Evolutionary conservation across 768 basidiomycete genomes (phyloP).

Genomic region (Russula earlei): DNA sequence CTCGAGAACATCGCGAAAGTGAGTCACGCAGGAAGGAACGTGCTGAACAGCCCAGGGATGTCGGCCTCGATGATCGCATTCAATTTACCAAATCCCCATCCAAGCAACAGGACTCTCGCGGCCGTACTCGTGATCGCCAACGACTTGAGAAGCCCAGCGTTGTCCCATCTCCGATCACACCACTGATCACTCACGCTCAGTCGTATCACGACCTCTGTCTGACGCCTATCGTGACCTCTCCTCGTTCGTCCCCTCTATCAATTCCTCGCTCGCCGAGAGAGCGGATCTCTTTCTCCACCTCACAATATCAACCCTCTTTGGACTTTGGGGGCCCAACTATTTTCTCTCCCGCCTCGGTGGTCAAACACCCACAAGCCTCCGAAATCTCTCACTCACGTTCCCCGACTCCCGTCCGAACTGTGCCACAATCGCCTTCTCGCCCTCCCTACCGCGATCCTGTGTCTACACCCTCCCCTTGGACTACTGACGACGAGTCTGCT

Average conservation of each 20-base stretch:
- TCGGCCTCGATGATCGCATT: slow-evolving; percentile 36
- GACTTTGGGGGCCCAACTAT: slow-evolving; percentile 1
- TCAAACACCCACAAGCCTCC: slow-evolving; percentile 3
- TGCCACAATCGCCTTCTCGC: slow-evolving; percentile 22
- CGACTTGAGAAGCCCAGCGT: slow-evolving; percentile 30
- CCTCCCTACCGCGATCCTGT: slow-evolving; percentile 21
- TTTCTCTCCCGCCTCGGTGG: slow-evolving; percentile 6
- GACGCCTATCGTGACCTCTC: slow-evolving; percentile 27
- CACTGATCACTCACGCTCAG: slow-evolving; percentile 19
- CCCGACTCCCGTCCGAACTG: slow-evolving; percentile 31
- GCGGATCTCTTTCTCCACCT: background rate
- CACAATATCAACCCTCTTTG: slow-evolving; percentile 3
- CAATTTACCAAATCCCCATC: slow-evolving; percentile 50
- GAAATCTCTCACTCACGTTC: slow-evolving; percentile 27
- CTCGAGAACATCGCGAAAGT: slow-evolving; percentile 21
- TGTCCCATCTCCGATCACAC: slow-evolving; percentile 25
- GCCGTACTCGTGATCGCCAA: slow-evolving; percentile 51
- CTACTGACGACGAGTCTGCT: slow-evolving; percentile 67
- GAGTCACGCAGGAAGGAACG: slow-evolving; percentile 27
- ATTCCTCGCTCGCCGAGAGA: slow-evolving; percentile 29
- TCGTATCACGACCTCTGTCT: slow-evolving; percentile 25
- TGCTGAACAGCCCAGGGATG: slow-evolving; percentile 35
- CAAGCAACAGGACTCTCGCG: slow-evolving; percentile 40
- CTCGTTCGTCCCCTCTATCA: slow-evolving; percentile 23
- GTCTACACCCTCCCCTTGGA: slow-evolving; percentile 48